A percentile compares a stretch with the other conserved stretches of the same genome.
phyloP scores from a whole-genome alignment of 208 protist genomes.

The Crithidia mellificae region DNA sequence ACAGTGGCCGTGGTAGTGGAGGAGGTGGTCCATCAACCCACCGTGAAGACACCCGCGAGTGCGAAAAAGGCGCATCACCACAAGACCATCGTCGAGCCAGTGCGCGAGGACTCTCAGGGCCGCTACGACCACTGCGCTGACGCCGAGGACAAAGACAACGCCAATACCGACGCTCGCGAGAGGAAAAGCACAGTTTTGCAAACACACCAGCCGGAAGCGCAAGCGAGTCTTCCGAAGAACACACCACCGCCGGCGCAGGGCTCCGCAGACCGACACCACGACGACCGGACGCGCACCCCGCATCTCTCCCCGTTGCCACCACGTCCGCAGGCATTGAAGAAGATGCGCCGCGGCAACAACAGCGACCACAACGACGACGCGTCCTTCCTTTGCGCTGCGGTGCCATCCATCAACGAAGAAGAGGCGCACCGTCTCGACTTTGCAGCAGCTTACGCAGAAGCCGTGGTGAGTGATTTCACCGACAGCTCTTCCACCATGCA shows the following conservation, averaged over 20 bases:
- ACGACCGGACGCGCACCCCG: no score
- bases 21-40: background rate
- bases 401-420: slow-evolving; percentile 17
- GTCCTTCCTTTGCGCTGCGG: slow-evolving; percentile 6
- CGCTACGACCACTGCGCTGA: background rate
- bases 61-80: background rate
- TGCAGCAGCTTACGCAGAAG: background rate
- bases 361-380: background rate
- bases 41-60: no score
- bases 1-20: background rate
- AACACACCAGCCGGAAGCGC: no score
- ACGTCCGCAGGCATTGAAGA: background rate
- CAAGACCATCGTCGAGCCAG: slow-evolving; percentile 2
- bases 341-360: background rate
- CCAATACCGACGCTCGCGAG: no score
- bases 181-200: no score
- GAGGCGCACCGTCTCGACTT: background rate
- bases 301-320: no score
- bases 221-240: no score
- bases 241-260: no score
- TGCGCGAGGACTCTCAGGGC: background rate
- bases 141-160: no score
- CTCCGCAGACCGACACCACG: no score
- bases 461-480: background rate
- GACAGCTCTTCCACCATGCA: no score